phyloP scores from a whole-genome alignment of 306 rosid genomes.

The Dalbergia cochinchinensis region DNA sequence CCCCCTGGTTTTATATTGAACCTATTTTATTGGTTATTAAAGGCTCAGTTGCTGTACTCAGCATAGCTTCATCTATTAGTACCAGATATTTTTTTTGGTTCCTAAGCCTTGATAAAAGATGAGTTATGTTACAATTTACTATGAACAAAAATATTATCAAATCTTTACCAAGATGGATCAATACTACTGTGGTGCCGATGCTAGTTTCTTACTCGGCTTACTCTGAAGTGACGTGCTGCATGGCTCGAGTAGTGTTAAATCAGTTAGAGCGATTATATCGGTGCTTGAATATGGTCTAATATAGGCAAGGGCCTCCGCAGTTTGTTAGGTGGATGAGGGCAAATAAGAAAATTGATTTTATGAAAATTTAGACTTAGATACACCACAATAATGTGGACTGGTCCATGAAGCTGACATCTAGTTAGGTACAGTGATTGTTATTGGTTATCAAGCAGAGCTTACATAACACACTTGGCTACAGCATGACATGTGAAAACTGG shows the following conservation, averaged over 20 bases:
- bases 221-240: background rate
- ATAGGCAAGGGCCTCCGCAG: background rate
- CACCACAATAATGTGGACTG: background rate
- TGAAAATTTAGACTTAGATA: background rate
- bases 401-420: constrained; percentile 13
- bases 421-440: background rate
- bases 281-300: background rate
- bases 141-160: background rate
- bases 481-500: constrained; percentile 1
- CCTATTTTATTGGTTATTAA: constrained; percentile 14
- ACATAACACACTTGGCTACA: background rate
- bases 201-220: background rate
- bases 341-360: constrained; percentile 16
- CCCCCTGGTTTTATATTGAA: background rate
- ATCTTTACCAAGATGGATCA: background rate
- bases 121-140: background rate
- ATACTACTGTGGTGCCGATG: background rate
- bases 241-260: background rate
- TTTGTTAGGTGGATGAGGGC: background rate
- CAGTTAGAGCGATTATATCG: background rate
- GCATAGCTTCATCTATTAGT: background rate
- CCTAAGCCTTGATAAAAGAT: background rate
- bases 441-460: background rate
- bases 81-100: background rate
- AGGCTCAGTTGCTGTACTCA: background rate